Evolutionary conservation across 169 alveolate species (phyloP).

Genomic region (Cryptosporidium bovis): DNA sequence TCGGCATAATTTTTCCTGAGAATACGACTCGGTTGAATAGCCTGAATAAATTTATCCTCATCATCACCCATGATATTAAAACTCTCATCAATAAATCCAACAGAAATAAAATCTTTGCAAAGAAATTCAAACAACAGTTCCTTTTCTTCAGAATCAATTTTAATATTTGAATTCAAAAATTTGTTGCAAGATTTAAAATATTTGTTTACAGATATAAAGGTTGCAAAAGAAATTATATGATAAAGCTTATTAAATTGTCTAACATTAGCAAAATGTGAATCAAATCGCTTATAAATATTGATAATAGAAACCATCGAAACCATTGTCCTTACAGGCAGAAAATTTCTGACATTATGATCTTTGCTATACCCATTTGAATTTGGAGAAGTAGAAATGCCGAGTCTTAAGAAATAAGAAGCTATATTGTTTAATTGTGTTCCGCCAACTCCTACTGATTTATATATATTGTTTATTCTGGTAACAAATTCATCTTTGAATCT

Average conservation of each 20-base stretch:
- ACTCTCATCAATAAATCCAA: slow-evolving; percentile 30
- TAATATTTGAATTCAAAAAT: background rate
- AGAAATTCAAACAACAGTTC: slow-evolving; percentile 8
- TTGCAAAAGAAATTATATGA: slow-evolving; percentile 8
- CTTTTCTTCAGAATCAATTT: background rate
- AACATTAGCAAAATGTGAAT: background rate
- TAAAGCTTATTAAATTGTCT: background rate
- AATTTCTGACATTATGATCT: background rate
- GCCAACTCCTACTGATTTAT: background rate
- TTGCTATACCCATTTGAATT: background rate
- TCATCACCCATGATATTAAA: slow-evolving; percentile 6
- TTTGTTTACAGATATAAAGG: background rate
- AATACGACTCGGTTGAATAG: background rate
- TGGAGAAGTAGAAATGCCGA: background rate
- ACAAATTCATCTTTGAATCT: slow-evolving; percentile 12
- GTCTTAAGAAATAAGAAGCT: slow-evolving; percentile 13
- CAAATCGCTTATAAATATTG: background rate
- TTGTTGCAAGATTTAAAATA: background rate
- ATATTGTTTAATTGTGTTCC: background rate
- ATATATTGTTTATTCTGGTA: background rate
- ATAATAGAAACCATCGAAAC: background rate
- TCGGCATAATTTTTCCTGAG: background rate
- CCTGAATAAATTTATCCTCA: slow-evolving; percentile 1
- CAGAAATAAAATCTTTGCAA: slow-evolving; percentile 40
- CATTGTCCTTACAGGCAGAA: slow-evolving; percentile 8